Percentiles rank a stretch among this genome's conserved stretches.
phyloP scores from a whole-genome alignment of 2,329 filamentous ascomycete species.

The Alternaria postmessia region DNA sequence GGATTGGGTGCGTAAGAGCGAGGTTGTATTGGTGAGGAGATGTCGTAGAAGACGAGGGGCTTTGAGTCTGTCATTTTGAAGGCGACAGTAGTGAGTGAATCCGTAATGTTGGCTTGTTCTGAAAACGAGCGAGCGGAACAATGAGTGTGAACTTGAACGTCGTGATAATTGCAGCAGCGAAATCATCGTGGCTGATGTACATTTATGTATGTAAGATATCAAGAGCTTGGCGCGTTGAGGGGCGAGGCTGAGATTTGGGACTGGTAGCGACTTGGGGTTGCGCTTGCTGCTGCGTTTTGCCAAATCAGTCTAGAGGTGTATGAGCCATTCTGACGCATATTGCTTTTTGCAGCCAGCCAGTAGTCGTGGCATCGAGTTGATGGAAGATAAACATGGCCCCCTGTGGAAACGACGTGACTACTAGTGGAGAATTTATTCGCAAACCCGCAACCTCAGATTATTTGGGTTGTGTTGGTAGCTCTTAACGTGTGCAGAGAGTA shows the following conservation, averaged over 20 bases:
- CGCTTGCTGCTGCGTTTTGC: neutral
- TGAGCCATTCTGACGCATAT: neutral
- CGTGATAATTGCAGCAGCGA: neutral
- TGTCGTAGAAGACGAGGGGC: slow-evolving; percentile 58
- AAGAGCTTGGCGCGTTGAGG: neutral
- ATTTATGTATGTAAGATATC: neutral
- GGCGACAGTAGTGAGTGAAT: neutral
- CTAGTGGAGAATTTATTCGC: neutral
- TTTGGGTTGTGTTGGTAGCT: neutral
- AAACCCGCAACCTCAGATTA: neutral
- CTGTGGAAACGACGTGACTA: neutral
- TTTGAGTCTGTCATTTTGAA: slow-evolving; percentile 34
- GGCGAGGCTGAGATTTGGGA: neutral
- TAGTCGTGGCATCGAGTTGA: neutral
- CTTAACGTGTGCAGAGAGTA: neutral
- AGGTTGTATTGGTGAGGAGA: slow-evolving; percentile 51
- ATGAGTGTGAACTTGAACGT: neutral
- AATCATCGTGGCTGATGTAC: neutral
- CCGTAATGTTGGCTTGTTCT: neutral
- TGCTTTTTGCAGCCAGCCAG: neutral
- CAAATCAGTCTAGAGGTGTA: neutral
- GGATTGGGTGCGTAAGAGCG: slow-evolving; percentile 60
- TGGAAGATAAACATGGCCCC: too few relatives aligned
- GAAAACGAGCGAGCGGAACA: neutral
- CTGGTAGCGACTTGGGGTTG: neutral